Evolutionary conservation across 202 grass and related monocot genomes (phyloP), one percentile per base, ranked within the genome.

Genomic region (Schoenoplectus triqueter): DNA sequence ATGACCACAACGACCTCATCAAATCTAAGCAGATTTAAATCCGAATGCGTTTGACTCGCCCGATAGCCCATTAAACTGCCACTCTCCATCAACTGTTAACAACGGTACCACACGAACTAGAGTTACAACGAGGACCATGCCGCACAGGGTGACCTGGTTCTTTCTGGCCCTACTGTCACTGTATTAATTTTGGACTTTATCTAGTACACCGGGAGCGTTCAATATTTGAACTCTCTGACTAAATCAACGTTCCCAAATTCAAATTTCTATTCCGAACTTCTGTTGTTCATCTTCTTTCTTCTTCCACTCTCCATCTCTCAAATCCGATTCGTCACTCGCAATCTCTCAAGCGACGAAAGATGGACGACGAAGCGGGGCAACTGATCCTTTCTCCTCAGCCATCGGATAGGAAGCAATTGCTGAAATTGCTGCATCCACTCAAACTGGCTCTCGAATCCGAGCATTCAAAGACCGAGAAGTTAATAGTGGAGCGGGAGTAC

Each of bases 401-500:
- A 6, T 5, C 31, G 18, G 5, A 52, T 15, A 18, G 62, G 44
- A 47, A 51, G 49, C 17, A 50, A 2, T 68, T 63, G 80, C 11
- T 21, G 79, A 67, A 65, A 59, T 14, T 22, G n/a, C 21, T 40
- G 45, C 54, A 20, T 47, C 7, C 19, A 13, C 14, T 55, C 7
- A 1, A 52, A 9, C 20, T 44, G 87, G 39, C 90, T 74, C 57
- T 99, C 13, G 87, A 76, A 70, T 78, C 89, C 10, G 87, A 82
- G 81, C 85, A 92, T 50, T 62, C 52, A 10, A 82, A 88, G 83
- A 83, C 64, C 6, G 61, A 87, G 61, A 63, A 62, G 11, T 87
- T 95, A 55, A 75, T 51, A 17, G 51, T 40, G 40, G 88, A 92
- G 15, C 88, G 83, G 13, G 14, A 57, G 9, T 84, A 74, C 69